These are phyloP conservation scores for Xylariomycetidae sp. DNA, from an alignment of 2,329 filamentous ascomycete genomes.

Conservation along the genomic window DNA sequence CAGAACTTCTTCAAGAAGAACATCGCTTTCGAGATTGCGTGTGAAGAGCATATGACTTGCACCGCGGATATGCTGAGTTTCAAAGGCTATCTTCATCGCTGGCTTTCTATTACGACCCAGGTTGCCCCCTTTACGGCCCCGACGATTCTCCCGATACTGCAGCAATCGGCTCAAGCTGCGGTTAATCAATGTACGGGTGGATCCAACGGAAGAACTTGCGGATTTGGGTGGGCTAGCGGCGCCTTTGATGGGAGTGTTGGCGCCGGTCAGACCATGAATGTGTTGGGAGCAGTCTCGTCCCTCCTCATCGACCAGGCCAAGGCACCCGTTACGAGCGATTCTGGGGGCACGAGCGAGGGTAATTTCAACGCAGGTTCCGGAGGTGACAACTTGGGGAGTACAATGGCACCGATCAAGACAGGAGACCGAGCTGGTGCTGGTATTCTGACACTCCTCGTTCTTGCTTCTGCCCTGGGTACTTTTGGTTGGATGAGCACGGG, in stretches of 20 bases:
- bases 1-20: slow-evolving; percentile 43
- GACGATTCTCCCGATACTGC: slow-evolving; percentile 30
- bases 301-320: slow-evolving; percentile 39
- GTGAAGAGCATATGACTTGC: slow-evolving; percentile 44
- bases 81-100: slow-evolving; percentile 54
- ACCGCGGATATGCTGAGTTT: slow-evolving; percentile 53
- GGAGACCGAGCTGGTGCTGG: slow-evolving; percentile 42
- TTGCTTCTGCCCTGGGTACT: slow-evolving; percentile 32
- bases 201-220: slow-evolving; percentile 37
- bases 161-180: slow-evolving; percentile 34
- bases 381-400: slow-evolving; percentile 27
- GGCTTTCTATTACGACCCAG: slow-evolving; percentile 37
- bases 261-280: slow-evolving; percentile 56
- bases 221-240: slow-evolving; percentile 40
- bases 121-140: slow-evolving; percentile 32
- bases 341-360: slow-evolving; percentile 46
- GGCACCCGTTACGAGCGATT: slow-evolving; percentile 36
- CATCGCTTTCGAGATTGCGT: slow-evolving; percentile 49
- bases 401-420: slow-evolving; percentile 32
- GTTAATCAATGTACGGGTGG: slow-evolving; percentile 30
- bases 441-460: slow-evolving; percentile 40
- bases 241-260: slow-evolving; percentile 48
- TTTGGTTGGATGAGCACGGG: slow-evolving; percentile 43
- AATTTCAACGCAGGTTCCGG: slow-evolving; percentile 35
- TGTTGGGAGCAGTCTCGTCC: slow-evolving; percentile 48